Evolutionary conservation across 2,329 filamentous ascomycete species (phyloP), one percentile per base, ranked within the genome.

Genomic region (Fusarium albosuccineum): DNA sequence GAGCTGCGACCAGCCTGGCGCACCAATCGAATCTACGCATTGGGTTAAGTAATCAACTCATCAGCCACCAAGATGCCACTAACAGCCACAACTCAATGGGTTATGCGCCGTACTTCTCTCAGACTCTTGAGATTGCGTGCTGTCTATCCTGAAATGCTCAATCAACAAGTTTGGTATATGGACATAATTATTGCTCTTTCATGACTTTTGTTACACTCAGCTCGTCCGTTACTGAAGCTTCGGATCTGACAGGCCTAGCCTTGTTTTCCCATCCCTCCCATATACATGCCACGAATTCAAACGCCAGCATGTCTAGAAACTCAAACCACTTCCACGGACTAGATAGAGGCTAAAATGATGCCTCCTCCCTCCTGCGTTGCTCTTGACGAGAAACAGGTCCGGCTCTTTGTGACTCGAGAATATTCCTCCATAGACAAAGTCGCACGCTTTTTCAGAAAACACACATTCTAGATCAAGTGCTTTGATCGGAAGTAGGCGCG

Each of bases 401-500:
- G 57, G 37, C 34, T 59, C 41, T 45, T 49, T 57, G 54, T 55
- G 51, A 30, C 42, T 57, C 54, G 45, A 58, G 48, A 44, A 56
- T 51, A 13, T 33, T 62, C 54, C 53, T 44, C 40, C 9, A 13
- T 53, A 57, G 56, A 64, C 17, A 40, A 64, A 53, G 34, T 56
- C 58, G 54, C 64, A 70, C 62, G 55, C 50, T 58, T 49, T 49
- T 57, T 50, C 54, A 30, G 63, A 67, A 63, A 67, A 57, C 55
- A 60, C 26, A 57, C 49, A 48, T 9, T 58, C 70, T 75, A 81
- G 64, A 81, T 81, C 56, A 81, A 71, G 62, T 81, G 79, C 77
- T 81, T 81, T 57, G 78, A 80, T 86, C 94, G 90, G 86, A 99
- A 99, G 86, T 99, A 99, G 68, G 95, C 94, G 79, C 96, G 88